phyloP scores from a whole-genome alignment of 805 yeast genomes.

The Diddensiella transvaalensis region DNA sequence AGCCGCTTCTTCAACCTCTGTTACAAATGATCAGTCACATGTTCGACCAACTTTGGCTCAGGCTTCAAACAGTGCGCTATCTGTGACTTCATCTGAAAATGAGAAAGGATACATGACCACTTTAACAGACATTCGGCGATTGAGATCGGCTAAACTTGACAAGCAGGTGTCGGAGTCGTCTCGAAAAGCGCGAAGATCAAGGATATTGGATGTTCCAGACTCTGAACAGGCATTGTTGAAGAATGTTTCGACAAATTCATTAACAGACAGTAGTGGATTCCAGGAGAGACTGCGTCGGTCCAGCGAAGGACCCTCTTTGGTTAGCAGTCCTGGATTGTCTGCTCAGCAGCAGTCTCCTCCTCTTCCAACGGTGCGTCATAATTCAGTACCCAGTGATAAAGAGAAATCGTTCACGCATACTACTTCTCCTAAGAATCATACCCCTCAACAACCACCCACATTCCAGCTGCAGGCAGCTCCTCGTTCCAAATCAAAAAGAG shows the following conservation, averaged over 20 bases:
- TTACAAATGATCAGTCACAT: neutral
- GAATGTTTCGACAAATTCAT: conserved; percentile 15
- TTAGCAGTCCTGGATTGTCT: neutral
- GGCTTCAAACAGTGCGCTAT: neutral
- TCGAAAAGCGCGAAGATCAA: conserved; percentile 61
- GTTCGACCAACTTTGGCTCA: neutral
- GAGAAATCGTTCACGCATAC: conserved; percentile 4
- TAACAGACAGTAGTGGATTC: neutral
- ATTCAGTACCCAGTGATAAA: neutral
- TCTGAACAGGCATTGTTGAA: conserved; percentile 25
- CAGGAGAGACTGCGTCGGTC: conserved; percentile 1
- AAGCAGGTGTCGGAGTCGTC: conserved; percentile 51
- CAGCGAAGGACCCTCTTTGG: neutral
- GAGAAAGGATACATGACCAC: conserved; percentile 57
- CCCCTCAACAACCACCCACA: neutral
- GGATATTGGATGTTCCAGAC: conserved; percentile 58
- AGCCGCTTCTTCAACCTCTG: neutral
- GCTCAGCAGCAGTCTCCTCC: conserved; percentile 1
- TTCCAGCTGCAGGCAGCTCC: conserved; percentile 5
- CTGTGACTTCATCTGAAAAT: conserved; percentile 8
- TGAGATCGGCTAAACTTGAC: conserved; percentile 69
- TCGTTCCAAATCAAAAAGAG: conserved; percentile 2
- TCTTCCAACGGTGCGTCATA: neutral
- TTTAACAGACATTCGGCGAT: conserved; percentile 68
- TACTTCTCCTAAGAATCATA: conserved; percentile 12